Evolutionary conservation across 495 filamentous ascomycete species (phyloP).

Genomic region (Usnea hakonensis): DNA sequence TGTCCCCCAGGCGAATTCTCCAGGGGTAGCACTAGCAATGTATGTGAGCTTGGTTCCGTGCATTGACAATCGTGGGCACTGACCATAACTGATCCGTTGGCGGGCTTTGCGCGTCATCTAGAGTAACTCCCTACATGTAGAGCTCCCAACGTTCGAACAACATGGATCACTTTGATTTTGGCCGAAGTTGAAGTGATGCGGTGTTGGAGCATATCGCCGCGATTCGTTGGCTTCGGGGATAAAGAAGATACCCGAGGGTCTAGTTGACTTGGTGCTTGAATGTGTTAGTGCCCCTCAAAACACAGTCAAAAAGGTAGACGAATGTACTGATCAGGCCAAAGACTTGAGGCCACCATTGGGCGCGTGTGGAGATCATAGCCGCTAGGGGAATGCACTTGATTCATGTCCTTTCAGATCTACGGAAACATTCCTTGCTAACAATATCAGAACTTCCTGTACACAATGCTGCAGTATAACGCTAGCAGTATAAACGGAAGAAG

Average conservation of each 20-base stretch:
- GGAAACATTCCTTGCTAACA: not conserved
- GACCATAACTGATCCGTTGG: conserved; percentile 51
- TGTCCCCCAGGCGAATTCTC: conserved; percentile 87
- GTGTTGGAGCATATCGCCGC: not conserved
- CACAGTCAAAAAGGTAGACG: not conserved
- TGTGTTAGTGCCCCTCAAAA: too few species aligned
- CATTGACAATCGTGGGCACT: conserved; percentile 22
- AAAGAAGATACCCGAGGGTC: conserved; percentile 2
- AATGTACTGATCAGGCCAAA: not conserved
- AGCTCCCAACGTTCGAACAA: not conserved
- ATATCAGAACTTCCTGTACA: conserved; percentile 1
- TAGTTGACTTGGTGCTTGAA: too few species aligned
- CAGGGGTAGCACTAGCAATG: conserved; percentile 71
- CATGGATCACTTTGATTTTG: not conserved
- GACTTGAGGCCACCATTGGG: not conserved
- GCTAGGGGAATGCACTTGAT: not conserved
- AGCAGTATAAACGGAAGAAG: conserved; percentile 2
- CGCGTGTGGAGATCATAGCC: not conserved
- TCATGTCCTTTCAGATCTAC: not conserved
- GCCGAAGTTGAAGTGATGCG: not conserved
- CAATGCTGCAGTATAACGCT: conserved; percentile 4
- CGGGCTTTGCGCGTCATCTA: conserved; percentile 38
- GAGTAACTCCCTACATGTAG: conserved; percentile 4
- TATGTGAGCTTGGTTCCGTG: conserved; percentile 7
- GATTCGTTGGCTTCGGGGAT: conserved; percentile 5